Evolutionary conservation across 2,329 filamentous ascomycete genomes (phyloP).

Genomic region (Penicillium sp.): DNA sequence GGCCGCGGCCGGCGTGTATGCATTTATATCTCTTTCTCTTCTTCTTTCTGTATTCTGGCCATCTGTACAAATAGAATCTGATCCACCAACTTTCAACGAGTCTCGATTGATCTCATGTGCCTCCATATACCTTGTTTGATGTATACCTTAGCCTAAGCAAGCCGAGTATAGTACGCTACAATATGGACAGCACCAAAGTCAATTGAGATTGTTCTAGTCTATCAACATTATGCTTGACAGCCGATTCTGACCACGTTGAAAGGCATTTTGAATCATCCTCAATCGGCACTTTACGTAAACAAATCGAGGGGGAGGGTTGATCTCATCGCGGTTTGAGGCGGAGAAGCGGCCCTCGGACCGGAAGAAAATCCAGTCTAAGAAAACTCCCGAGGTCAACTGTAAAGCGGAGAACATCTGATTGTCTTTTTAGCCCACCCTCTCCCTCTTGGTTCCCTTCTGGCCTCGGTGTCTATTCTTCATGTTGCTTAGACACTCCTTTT

Average conservation of each 20-base stretch:
- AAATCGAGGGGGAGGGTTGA: not conserved
- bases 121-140: not conserved
- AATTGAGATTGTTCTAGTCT: not conserved
- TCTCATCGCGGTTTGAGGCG: conserved; percentile 22
- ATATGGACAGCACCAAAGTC: not conserved
- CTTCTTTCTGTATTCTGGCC: conserved; percentile 23
- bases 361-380: conserved; percentile 33
- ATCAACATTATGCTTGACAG: not conserved
- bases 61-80: conserved; percentile 41
- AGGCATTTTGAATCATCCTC: not conserved
- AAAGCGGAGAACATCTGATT: conserved; percentile 36
- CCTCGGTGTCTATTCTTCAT: conserved; percentile 40
- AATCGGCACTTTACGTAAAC: conserved; percentile 8
- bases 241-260: not conserved
- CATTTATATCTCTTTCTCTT: conserved; percentile 16
- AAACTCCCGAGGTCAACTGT: conserved; percentile 34
- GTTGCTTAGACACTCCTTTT: conserved; percentile 48
- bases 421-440: conserved; percentile 24
- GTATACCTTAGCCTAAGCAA: not conserved
- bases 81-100: conserved; percentile 9
- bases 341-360: conserved; percentile 30
- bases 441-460: conserved; percentile 22
- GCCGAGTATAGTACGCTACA: not conserved
- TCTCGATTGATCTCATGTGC: not conserved
- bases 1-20: conserved; percentile 10